Base-by-base conservation (phyloP, 257 asterid genomes). In the Ilex aquifolium region DNA sequence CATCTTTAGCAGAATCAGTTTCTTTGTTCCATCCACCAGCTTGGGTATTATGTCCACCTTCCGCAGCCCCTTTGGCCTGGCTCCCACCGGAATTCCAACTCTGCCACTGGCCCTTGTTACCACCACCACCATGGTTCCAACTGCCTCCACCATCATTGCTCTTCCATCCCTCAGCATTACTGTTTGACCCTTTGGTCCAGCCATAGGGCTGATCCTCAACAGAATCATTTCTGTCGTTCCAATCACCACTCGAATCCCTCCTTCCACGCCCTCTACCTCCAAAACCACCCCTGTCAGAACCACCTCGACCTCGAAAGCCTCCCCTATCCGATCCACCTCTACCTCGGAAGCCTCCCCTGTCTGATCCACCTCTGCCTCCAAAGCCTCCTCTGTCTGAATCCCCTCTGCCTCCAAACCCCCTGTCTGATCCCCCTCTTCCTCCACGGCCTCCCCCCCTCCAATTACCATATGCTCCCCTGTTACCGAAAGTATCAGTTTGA, bases 401-500 rank as follows among this genome's bases (percentile, higher is more conserved):
- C 64, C 85, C 80, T 63, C 88, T 80, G 65, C 85, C 86, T 16
- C 86, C 92, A 48, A 82, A 84, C 46, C 5, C 81, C 86, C 81
- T 48, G 79, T 77, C 32, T 76, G 73, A 44, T 86, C 84, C 58
- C 86, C 88, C 73, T 92, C 88, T 80, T 60, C 85, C 89, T 21
- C 27, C 27, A 21, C 27, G 27, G 27, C 27, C 27, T 21, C 27
- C 27, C 27, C 27, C 27, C 71, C 95, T 70, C 92, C 95, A 79
- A 57, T 74, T 16, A 69, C 96, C 95, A 65, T 95, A 80, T 71
- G 85, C 65, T 69, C 91, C 95, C 66, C 79, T 50, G 29, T 76
- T 87, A 56, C 64, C 64, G 46, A 68, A 69, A 68, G 74, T 46
- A 59, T 69, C 83, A 56, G 72, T 74, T 65, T 80, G 81, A 69